Percentiles rank a stretch among this genome's conserved stretches.
Conservation (phyloP, 1,139 yeast species). For the Kodamaea suecica region DNA sequence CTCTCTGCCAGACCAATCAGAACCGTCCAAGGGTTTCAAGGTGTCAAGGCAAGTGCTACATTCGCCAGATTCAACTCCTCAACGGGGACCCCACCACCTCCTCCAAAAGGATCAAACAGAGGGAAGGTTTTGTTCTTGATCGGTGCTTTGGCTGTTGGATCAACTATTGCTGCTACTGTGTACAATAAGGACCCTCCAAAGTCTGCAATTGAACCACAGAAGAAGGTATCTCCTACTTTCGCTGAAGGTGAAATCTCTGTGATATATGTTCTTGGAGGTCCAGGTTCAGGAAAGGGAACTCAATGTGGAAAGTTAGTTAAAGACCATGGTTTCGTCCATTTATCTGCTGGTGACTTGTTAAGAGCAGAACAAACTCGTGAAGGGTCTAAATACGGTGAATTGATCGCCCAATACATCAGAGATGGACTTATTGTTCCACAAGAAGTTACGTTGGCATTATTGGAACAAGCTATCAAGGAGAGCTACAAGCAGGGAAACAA, state of each 20-base stretch:
- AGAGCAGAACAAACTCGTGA: constrained; percentile 86
- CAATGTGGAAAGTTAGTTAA: constrained; percentile 84
- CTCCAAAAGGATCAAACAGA: constrained; percentile 13
- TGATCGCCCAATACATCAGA: constrained; percentile 78
- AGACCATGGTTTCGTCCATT: constrained; percentile 79
- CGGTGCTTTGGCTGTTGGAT: constrained; percentile 44
- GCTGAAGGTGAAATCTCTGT: constrained; percentile 67
- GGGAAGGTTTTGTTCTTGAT: constrained; percentile 29
- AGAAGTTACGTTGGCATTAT: constrained; percentile 83
- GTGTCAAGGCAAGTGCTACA: no score
- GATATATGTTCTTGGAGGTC: constrained; percentile 84
- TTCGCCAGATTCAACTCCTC: constrained; percentile 18
- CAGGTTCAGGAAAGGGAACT: constrained; percentile 97
- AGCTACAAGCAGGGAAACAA: constrained; percentile 47
- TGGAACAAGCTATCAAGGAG: constrained; percentile 73
- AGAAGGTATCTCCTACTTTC: constrained; percentile 39
- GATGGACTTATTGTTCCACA: constrained; percentile 95
- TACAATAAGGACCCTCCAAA: constrained; percentile 46
- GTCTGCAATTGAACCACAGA: constrained; percentile 45
- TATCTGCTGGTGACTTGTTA: constrained; percentile 91
- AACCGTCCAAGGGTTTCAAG: no score
- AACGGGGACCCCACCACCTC: constrained; percentile 15
- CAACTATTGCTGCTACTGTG: constrained; percentile 44
- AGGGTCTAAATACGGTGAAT: constrained; percentile 80
- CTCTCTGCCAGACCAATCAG: neutral